Evolutionary conservation across 768 basidiomycete species (phyloP).

Genomic region (Podaxis sp.): DNA sequence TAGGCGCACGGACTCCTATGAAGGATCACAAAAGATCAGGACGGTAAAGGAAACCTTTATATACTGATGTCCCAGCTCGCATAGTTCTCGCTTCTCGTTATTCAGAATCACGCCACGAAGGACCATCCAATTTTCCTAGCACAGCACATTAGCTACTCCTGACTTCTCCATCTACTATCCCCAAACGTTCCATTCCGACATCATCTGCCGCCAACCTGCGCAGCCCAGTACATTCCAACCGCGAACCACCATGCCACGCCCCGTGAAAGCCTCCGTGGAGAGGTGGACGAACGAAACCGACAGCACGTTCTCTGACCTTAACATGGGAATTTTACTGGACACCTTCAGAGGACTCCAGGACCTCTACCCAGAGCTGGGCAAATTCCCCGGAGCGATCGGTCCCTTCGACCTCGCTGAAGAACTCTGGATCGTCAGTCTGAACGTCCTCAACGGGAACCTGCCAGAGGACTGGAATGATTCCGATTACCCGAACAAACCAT

Average conservation of each 20-base stretch:
- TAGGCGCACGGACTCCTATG: not conserved
- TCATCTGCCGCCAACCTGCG: not conserved
- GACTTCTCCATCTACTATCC: not conserved
- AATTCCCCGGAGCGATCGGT: not conserved
- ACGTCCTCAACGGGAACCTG: not conserved
- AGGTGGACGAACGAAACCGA: not conserved
- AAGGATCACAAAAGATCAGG: not conserved
- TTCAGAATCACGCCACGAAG: not conserved
- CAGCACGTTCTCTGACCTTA: not conserved
- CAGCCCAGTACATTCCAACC: not conserved
- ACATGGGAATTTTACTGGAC: not conserved
- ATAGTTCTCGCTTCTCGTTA: not conserved
- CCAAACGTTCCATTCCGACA: not conserved
- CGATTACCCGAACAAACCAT: not conserved
- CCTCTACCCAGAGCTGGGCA: not conserved
- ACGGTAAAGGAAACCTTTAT: not conserved
- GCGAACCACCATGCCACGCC: not conserved
- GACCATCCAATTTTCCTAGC: not conserved
- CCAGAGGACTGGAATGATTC: not conserved
- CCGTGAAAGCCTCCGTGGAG: not conserved
- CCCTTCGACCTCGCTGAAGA: not conserved
- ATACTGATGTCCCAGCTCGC: not conserved
- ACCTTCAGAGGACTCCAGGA: not conserved
- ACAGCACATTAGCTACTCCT: not conserved
- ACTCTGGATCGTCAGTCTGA: not conserved